Evolutionary conservation across 768 basidiomycete genomes (phyloP), one percentile per base, ranked within the genome.

Genomic region (Rhodotorula babjevae): DNA sequence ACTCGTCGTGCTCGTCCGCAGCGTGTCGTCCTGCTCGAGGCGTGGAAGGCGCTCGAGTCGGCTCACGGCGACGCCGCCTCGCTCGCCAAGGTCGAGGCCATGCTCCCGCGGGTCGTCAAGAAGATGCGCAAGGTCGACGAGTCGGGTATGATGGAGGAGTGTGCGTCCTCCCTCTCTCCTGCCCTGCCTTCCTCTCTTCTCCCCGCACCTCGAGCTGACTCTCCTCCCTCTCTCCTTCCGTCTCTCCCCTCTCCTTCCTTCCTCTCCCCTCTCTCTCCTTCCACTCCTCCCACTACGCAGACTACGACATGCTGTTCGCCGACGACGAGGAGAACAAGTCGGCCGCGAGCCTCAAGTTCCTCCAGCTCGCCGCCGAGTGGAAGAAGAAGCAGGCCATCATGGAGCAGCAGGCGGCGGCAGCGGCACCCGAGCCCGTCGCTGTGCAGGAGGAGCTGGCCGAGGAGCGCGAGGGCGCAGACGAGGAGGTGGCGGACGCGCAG

Each of bases 321-420:
- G 95, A 97, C 83, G 95, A 98, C 85, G 93, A 96, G 79, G 86
- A 89, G 64, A 94, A 95, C 78, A 87, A 89, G 59, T 95, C 96
- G 78, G 92, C 94, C 0, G 89, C 92, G 0, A 87, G 91, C 0
- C 95, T 93, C 88, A 95, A 93, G 79, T 93, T 98, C 84, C 84
- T 97, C 79, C 90, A 94, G 80, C 92, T 90, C 85, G 95, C 95
- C 0, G 93, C 94, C 79, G 89, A 89, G 0, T 97, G 94, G 94
- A 80, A 80, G 55, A 59, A 59, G 58, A 59, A 59, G 40, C 33
- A 59, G 58, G 58, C 33, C 10, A 42, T 36, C 21, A 23, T 21
- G 25, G 33, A 36, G 36, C 33, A 59, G 58, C 29, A 59, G 40
- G 23, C 29, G 56, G 29, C 29, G 33, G n/a, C 56, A 1, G 56